Base-by-base conservation (phyloP, 148 eudicot genomes). In the Persicaria maculosa region DNA sequence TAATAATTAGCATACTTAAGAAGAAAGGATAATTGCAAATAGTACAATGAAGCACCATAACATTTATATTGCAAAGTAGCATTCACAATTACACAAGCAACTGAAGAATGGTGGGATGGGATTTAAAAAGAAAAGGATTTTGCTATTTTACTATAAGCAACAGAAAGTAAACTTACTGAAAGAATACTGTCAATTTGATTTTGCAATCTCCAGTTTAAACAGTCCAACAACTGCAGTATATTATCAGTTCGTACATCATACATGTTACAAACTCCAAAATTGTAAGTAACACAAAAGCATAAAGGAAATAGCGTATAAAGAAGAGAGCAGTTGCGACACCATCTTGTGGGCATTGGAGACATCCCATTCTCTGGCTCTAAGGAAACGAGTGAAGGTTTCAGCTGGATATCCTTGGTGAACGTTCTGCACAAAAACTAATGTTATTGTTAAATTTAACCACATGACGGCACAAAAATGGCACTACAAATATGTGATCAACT, bases 331-430 rank as follows among this genome's bases (percentile, higher is more conserved):
- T 71, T 45, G 10, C 43, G 22, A 20, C 14, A 88, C 93, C 93
- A 89, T 89, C 53, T 80, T 80, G 74, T 87, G 78, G 73, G 88
- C 93, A 68, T 82, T 85, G 50, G 81, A n/a, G 25, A 87, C 85
- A 82, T 79, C 75, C 75, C 93, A 86, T 17, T 86, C 90, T 75
- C 93, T 85, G 46, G 93, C 93, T 81, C 76, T 86, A 48, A 89
- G 79, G 74, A 89, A 89, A 31, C 93, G 85, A 7, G 10, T 73
- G 59, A 85, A 75, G 48, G 88, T 74, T 62, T 86, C 90, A 31
- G 74, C 61, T 17, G 84, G 87, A 77, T 83, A 77, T 59, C 90
- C 93, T 79, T 85, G 88, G 85, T 89, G 93, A 71, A 89, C 50
- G 82, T 85, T 82, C 93, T 89, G 87, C 81, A 82, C 12, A 16